phyloP scores from a whole-genome alignment of 169 alveolate genomes.

The Eimeria tenella region DNA sequence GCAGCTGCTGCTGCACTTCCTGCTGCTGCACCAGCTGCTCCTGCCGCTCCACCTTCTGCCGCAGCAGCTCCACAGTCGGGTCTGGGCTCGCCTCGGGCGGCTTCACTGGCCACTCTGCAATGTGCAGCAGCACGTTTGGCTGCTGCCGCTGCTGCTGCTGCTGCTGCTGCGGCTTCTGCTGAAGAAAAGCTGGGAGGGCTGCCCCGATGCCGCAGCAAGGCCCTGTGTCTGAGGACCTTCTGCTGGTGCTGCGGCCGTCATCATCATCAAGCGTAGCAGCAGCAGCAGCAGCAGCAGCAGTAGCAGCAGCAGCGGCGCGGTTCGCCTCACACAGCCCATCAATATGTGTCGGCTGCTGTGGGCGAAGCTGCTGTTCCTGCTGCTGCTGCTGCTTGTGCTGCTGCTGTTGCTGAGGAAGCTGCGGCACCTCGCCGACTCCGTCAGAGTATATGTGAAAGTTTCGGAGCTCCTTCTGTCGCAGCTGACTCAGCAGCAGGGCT shows the following conservation, averaged over 20 bases:
- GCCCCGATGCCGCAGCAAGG: constrained; percentile 22
- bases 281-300: constrained; percentile 23
- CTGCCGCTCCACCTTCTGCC: constrained; percentile 51
- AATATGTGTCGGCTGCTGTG: neutral
- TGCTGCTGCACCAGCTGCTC: constrained; percentile 33
- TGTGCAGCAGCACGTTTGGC: neutral
- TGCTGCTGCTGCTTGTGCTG: constrained; percentile 19
- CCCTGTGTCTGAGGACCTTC: neutral
- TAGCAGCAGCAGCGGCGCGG: neutral
- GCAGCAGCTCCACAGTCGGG: neutral
- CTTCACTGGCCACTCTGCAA: constrained; percentile 18
- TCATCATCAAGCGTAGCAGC: neutral
- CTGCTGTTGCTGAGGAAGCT: constrained; percentile 9
- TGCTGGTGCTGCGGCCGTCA: neutral
- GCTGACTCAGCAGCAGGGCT: neutral
- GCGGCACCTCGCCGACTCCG: neutral
- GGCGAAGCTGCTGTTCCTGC: neutral
- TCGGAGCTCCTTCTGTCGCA: constrained; percentile 5
- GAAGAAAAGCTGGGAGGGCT: constrained; percentile 10
- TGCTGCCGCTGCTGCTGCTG: neutral
- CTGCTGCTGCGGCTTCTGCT: constrained; percentile 2
- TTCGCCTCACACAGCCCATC: neutral
- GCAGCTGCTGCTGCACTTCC: neutral
- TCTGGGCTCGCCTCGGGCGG: neutral
- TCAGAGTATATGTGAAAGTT: constrained; percentile 27